Evolutionary conservation across 495 filamentous ascomycete genomes (phyloP).

Genomic region (Cetradonia linearis): DNA sequence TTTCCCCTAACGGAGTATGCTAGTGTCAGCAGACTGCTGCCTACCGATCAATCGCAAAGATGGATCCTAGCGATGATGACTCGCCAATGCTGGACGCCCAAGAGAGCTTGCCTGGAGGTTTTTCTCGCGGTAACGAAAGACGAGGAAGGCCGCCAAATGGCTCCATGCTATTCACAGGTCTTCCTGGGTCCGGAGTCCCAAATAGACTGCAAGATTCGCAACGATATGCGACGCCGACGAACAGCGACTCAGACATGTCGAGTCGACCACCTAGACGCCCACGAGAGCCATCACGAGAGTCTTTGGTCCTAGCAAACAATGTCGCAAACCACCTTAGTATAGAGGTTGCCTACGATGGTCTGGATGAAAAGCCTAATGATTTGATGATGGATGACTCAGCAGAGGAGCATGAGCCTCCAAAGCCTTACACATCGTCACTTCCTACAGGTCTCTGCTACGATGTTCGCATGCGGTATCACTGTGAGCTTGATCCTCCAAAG

Average conservation of each 20-base stretch:
- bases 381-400: constrained; percentile 11
- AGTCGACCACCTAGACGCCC: neutral
- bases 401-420: constrained; percentile 15
- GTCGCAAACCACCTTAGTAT: constrained; percentile 21
- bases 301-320: constrained; percentile 17
- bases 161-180: constrained; percentile 5
- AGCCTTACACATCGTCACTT: constrained; percentile 19
- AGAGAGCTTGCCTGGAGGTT: constrained; percentile 5
- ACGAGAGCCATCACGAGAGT: constrained; percentile 12
- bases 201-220: constrained; percentile 11
- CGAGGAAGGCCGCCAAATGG: neutral
- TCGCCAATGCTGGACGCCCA: constrained; percentile 17
- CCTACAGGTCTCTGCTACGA: constrained; percentile 81
- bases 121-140: neutral
- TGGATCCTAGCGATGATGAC: constrained; percentile 20
- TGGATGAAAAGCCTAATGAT: constrained; percentile 11
- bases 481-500: constrained; percentile 55
- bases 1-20: neutral
- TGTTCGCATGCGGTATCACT: constrained; percentile 83
- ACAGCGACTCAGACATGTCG: neutral
- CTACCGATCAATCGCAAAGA: neutral
- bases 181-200: neutral
- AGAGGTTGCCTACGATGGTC: constrained; percentile 2
- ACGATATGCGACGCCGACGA: constrained; percentile 5
- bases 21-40: neutral